These are phyloP conservation scores for Fusarium zealandicum DNA, from an alignment of 2,329 filamentous ascomycete genomes.

Conservation along the genomic window DNA sequence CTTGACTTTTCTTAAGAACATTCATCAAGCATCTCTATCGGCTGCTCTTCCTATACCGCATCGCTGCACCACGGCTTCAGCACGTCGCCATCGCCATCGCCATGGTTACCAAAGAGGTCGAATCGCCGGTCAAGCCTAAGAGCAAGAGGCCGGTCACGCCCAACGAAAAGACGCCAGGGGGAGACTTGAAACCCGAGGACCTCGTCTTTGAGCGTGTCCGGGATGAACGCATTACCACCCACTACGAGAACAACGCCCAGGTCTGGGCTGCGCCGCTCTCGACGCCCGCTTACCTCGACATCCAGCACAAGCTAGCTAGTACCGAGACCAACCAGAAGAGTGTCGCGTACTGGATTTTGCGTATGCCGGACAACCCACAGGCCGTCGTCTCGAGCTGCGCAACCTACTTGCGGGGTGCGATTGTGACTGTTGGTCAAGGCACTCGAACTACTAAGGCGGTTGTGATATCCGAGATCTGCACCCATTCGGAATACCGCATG, in stretches of 20 bases:
- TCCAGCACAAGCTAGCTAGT: slow-evolving; percentile 22
- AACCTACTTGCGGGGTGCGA: slow-evolving; percentile 38
- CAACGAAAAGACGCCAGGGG: not conserved
- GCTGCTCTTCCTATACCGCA: not conserved
- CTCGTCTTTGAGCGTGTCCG: slow-evolving; percentile 28
- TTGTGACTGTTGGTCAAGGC: slow-evolving; percentile 25
- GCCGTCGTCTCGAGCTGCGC: slow-evolving; percentile 48
- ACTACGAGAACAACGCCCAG: slow-evolving; percentile 32
- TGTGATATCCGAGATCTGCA: slow-evolving; percentile 48
- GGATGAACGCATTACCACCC: slow-evolving; percentile 17
- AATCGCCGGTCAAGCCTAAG: not conserved
- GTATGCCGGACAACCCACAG: slow-evolving; percentile 37
- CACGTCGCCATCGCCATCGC: not conserved
- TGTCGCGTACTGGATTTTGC: slow-evolving; percentile 44
- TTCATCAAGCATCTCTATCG: not conserved
- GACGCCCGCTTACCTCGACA: slow-evolving; percentile 16
- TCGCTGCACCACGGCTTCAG: not conserved
- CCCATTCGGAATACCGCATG: slow-evolving; percentile 44
- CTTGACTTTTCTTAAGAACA: not conserved
- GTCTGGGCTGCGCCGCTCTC: slow-evolving; percentile 25
- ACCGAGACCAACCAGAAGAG: not conserved
- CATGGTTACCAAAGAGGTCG: not conserved
- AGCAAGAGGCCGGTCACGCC: not conserved
- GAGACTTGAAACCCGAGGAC: not conserved
- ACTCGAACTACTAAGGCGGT: slow-evolving; percentile 41